A percentile compares a stretch with the other conserved stretches of the same genome.
phyloP scores from a whole-genome alignment of 1,284 basidiomycete genomes.

The Singerocomus rubriflavus region DNA sequence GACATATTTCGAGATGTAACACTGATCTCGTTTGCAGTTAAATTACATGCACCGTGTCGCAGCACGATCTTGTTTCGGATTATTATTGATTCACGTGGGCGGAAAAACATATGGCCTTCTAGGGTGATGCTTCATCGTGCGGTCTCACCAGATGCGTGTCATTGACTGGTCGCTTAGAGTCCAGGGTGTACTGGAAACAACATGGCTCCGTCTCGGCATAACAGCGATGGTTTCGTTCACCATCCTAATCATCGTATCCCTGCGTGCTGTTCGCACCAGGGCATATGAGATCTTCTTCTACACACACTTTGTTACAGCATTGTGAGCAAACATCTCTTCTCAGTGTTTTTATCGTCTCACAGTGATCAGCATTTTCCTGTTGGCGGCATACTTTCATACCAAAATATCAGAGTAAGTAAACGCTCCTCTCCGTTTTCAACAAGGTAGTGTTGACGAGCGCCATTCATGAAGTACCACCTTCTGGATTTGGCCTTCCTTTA shows the following conservation, averaged over 20 bases:
- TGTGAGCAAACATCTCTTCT: slow-evolving; percentile 33
- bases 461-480: slow-evolving; percentile 17
- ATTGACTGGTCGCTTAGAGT: slow-evolving; percentile 14
- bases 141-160: neutral
- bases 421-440: slow-evolving; percentile 14
- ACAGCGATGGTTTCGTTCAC: slow-evolving; percentile 37
- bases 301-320: slow-evolving; percentile 38
- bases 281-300: slow-evolving; percentile 49
- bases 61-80: slow-evolving; percentile 45
- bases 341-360: slow-evolving; percentile 1
- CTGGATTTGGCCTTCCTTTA: slow-evolving; percentile 55
- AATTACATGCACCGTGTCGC: slow-evolving; percentile 52
- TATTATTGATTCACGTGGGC: slow-evolving; percentile 51
- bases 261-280: slow-evolving; percentile 43
- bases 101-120: slow-evolving; percentile 32
- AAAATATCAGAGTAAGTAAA: slow-evolving; percentile 13
- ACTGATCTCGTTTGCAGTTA: slow-evolving; percentile 33
- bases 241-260: slow-evolving; percentile 39
- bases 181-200: neutral
- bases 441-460: neutral
- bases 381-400: slow-evolving; percentile 42
- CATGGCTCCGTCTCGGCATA: slow-evolving; percentile 42
- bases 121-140: slow-evolving; percentile 11
- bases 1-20: neutral
- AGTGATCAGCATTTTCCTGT: slow-evolving; percentile 36